phyloP scores from a whole-genome alignment of 2,329 filamentous ascomycete genomes.

The Aspergillus vadensis region DNA sequence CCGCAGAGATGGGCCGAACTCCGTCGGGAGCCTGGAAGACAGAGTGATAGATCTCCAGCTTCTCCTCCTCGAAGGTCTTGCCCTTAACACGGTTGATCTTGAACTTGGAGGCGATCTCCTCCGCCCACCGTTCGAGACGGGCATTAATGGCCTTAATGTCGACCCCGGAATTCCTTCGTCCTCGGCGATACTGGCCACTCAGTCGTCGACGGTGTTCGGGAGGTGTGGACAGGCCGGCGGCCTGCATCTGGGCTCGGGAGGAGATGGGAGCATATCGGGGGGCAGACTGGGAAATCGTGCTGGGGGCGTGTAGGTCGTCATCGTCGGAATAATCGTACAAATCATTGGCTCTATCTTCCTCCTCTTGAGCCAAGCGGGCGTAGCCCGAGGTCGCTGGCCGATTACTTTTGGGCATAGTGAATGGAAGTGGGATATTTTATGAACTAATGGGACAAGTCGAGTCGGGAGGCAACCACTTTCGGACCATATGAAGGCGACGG shows the following conservation, averaged over 20 bases:
- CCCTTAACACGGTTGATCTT: conserved; percentile 79
- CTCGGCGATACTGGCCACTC: conserved; percentile 53
- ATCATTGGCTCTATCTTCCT: conserved; percentile 54
- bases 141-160: conserved; percentile 99
- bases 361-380: conserved; percentile 80
- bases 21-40: conserved; percentile 94
- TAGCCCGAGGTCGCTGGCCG: conserved; percentile 78
- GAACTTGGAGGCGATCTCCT: conserved; percentile 96
- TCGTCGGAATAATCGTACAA: conserved; percentile 70
- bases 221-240: conserved; percentile 40
- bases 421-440: conserved; percentile 29
- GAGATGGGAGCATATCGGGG: conserved; percentile 65
- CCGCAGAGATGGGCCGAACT: conserved; percentile 74
- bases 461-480: conserved; percentile 14
- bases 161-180: conserved; percentile 78
- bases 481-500: conserved; percentile 11
- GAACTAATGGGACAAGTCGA: conserved; percentile 6
- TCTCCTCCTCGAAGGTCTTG: conserved; percentile 75
- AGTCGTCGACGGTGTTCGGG: conserved; percentile 50
- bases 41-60: conserved; percentile 92
- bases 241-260: conserved; percentile 54
- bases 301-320: conserved; percentile 59
- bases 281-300: conserved; percentile 57
- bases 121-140: conserved; percentile 90
- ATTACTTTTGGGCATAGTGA: conserved; percentile 62